Evolutionary conservation across 495 filamentous ascomycete species (phyloP), one percentile per base, ranked within the genome.

Genomic region (Friedmanniomyces simplex): DNA sequence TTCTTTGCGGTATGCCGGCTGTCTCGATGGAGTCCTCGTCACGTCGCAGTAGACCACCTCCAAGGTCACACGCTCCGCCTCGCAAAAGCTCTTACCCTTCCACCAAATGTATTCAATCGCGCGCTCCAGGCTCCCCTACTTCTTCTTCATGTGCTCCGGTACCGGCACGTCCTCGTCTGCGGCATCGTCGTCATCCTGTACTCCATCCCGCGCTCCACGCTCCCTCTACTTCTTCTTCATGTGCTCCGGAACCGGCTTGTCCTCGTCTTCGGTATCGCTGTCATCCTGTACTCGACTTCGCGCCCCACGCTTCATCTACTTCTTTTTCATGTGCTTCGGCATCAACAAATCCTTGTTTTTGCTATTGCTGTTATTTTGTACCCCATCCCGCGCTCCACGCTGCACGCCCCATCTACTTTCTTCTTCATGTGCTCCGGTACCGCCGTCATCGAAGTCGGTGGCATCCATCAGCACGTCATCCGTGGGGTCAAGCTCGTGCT

Each of bases 201-300:
- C 1, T 16, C 16, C 5, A 50, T 3, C 20, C 18, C 24, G 24
- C 7, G 28, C 8, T 8, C 16, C 34, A 37, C 16, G 8, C 18
- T 22, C 12, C 11, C 26, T n/a, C 12, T 52, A 8, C 13, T 7
- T 26, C 25, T 22, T 30, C 39, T 46, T 46, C 13, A 8, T 43
- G 36, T 10, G 18, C 16, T 52, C 20, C 30, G 12, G 16, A 1
- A 2, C 24, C 18, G 28, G 26, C 16, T 16, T 14, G 4, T 8
- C 21, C 22, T 50, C 58, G 10, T 55, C 55, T 25, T 61, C 53
- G 21, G 45, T 26, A 26, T 47, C 36, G n/a, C n/a, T n/a, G n/a
- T n/a, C n/a, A n/a, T n/a, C n/a, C n/a, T 30, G 3, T 48, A 22
- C 1, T 16, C 16, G 2, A 50, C 2, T n/a, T 28, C 24, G 24